Evolutionary conservation across 2,329 filamentous ascomycete genomes (phyloP).

Genomic region (Escovopsis sp.): DNA sequence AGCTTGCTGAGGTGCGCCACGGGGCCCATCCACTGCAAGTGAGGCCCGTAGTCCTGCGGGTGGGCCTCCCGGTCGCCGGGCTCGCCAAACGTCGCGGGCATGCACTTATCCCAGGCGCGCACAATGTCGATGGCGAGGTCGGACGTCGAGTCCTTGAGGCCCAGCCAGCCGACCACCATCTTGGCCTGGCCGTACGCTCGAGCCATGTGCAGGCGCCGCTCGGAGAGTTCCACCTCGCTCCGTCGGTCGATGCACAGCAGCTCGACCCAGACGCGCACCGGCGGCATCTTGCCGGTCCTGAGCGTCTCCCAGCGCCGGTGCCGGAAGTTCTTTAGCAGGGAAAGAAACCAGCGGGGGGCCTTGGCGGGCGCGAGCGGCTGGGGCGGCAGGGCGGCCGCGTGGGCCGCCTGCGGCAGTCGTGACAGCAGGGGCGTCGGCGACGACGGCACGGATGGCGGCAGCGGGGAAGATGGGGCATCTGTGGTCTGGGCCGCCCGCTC

Average conservation of each 20-base stretch:
- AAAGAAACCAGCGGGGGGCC: constrained; percentile 10
- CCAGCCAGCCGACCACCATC: constrained; percentile 20
- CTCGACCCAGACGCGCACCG: constrained; percentile 18
- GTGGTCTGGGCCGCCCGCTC: too few relatives aligned
- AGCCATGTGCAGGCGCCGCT: constrained; percentile 15
- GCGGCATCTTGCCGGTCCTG: constrained; percentile 3
- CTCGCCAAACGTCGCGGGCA: constrained; percentile 19
- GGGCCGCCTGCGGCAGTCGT: too few relatives aligned
- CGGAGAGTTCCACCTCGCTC: constrained; percentile 15
- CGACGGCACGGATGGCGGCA: constrained; percentile 1
- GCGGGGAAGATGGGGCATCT: too few relatives aligned
- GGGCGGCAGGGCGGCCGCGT: constrained; percentile 1
- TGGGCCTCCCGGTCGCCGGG: constrained; percentile 18
- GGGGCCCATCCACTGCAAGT: constrained; percentile 15
- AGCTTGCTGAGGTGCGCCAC: constrained; percentile 12
- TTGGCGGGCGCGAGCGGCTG: constrained; percentile 3
- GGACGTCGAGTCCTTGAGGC: constrained; percentile 15
- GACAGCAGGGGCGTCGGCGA: constrained; percentile 4
- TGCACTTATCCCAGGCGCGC: constrained; percentile 15
- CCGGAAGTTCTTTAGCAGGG: constrained; percentile 8
- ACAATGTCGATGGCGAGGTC: constrained; percentile 14
- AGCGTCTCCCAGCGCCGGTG: constrained; percentile 4
- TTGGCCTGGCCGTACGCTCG: constrained; percentile 16
- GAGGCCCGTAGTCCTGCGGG: constrained; percentile 20
- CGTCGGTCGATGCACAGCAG: constrained; percentile 15